Conservation (phyloP, 176 grass and related monocot genomes). For the Canna indica region DNA sequence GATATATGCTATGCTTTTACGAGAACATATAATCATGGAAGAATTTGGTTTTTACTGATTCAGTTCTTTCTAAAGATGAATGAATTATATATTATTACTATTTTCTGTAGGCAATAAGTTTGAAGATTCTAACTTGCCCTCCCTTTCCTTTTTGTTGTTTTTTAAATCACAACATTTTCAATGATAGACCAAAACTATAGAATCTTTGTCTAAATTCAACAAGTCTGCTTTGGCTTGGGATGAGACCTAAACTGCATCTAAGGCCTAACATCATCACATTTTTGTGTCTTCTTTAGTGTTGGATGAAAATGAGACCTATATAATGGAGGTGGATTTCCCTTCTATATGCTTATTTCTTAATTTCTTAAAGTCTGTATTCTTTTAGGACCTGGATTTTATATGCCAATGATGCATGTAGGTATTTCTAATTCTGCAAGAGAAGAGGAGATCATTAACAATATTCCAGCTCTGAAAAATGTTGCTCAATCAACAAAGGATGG, state of each 20-base stretch:
- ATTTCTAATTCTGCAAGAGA: conserved; percentile 38
- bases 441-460: conserved; percentile 38
- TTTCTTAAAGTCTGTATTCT: not conserved
- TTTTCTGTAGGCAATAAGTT: not conserved
- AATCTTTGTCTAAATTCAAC: not conserved
- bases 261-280: not conserved
- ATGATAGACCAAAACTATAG: not conserved
- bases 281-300: not conserved
- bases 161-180: not conserved
- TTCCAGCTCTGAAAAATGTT: conserved; percentile 47
- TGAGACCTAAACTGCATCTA: not conserved
- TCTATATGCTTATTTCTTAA: not conserved
- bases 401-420: conserved; percentile 36
- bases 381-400: conserved; percentile 6
- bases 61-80: not conserved
- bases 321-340: not conserved
- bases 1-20: not conserved
- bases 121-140: not conserved
- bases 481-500: conserved; percentile 56
- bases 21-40: not conserved
- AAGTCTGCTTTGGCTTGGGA: not conserved
- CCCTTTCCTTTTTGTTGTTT: not conserved
- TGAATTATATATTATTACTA: not conserved
- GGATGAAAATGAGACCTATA: not conserved
- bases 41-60: not conserved